A percentile compares a stretch with the other conserved stretches of the same genome.
phyloP scores from a whole-genome alignment of 1,284 basidiomycete species.

The Cystobasidium sp. region DNA sequence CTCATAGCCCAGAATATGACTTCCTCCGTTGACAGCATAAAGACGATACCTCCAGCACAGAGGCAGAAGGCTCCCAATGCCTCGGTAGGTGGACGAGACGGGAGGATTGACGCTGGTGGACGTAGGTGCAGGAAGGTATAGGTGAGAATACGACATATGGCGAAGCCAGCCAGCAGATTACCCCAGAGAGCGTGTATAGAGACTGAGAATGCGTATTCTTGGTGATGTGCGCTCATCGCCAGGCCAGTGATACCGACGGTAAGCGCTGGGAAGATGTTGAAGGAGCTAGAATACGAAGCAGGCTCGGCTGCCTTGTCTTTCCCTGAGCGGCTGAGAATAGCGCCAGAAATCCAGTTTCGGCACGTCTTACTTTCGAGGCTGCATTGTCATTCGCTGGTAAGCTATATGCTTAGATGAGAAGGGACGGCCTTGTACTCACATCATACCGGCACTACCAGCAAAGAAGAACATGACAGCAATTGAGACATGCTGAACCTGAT shows the following conservation, averaged over 20 bases:
- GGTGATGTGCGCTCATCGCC: constrained; percentile 94
- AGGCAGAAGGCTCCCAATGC: constrained; percentile 84
- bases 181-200: constrained; percentile 92
- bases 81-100: constrained; percentile 86
- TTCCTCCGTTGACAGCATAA: constrained; percentile 91
- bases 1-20: constrained; percentile 90
- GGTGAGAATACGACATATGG: constrained; percentile 76
- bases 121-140: constrained; percentile 93
- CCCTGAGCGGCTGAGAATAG: constrained; percentile 33
- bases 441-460: constrained; percentile 65
- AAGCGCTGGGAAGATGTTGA: constrained; percentile 93
- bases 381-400: constrained; percentile 33
- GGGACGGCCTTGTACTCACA: constrained; percentile 52
- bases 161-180: constrained; percentile 79
- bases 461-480: constrained; percentile 95
- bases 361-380: constrained; percentile 28
- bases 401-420: not conserved
- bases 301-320: constrained; percentile 64
- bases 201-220: constrained; percentile 83
- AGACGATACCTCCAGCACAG: constrained; percentile 83
- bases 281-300: constrained; percentile 74
- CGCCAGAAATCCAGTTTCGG: constrained; percentile 22
- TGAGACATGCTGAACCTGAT: constrained; percentile 91
- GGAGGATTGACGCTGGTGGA: constrained; percentile 64
- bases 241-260: constrained; percentile 91